Percentiles rank a stretch among this genome's conserved stretches.
Evolutionary conservation across 2,329 filamentous ascomycete genomes (phyloP).

Genomic region (Botryotinia convoluta): DNA sequence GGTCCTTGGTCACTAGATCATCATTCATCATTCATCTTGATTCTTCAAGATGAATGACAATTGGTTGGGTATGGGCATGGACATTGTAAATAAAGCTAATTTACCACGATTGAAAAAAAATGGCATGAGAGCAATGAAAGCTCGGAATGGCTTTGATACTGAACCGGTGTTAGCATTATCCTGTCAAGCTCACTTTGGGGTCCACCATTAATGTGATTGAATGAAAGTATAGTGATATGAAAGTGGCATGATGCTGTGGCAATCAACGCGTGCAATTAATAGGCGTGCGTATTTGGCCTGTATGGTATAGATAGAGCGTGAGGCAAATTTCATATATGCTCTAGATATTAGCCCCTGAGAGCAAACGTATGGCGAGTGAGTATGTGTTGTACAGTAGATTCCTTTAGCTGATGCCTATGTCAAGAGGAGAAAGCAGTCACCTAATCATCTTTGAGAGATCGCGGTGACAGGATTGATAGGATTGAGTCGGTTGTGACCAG

Average conservation of each 20-base stretch:
- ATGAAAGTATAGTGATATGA: conserved; percentile 3
- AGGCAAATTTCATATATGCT: not conserved
- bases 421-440: not conserved
- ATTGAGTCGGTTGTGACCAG: conserved; percentile 5
- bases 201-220: not conserved
- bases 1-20: conserved; percentile 12
- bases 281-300: not conserved
- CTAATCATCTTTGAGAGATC: conserved; percentile 8
- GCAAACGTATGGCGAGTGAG: not conserved
- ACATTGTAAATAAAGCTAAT: conserved; percentile 11
- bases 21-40: not conserved
- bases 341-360: not conserved
- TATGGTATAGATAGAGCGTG: not conserved
- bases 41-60: conserved; percentile 3
- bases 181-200: not conserved
- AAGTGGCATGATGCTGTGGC: conserved; percentile 8
- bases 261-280: not conserved
- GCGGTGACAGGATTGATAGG: conserved; percentile 13
- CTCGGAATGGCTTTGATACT: not conserved
- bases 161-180: conserved; percentile 7
- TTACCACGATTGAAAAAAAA: conserved; percentile 12
- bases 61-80: conserved; percentile 11
- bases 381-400: conserved; percentile 7
- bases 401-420: conserved; percentile 1
- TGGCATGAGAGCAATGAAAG: conserved; percentile 6